Percentiles rank a stretch among this genome's conserved stretches.
phyloP scores from a whole-genome alignment of 495 filamentous ascomycete species.

The Aspergillus leporis region DNA sequence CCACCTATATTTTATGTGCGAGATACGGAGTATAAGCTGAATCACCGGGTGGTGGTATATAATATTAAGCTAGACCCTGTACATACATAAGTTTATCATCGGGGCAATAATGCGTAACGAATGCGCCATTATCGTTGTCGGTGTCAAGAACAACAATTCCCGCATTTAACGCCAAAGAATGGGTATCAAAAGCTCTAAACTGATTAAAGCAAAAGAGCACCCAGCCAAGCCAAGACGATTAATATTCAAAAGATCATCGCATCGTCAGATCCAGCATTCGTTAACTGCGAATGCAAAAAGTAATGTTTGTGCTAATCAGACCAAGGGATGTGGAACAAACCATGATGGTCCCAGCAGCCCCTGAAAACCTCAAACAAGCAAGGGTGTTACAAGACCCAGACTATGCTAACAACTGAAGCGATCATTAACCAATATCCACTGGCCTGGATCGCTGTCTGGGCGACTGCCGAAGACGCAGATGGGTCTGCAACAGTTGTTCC shows the following conservation, averaged over 20 bases:
- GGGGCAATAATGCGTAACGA: neutral
- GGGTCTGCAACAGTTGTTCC: conserved; percentile 68
- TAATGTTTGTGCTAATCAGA: neutral
- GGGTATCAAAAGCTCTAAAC: neutral
- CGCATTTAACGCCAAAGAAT: neutral
- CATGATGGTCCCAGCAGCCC: conserved; percentile 1
- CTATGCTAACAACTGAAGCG: conserved; percentile 50
- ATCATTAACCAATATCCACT: conserved; percentile 65
- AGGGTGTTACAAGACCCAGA: conserved; percentile 42
- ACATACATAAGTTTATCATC: neutral
- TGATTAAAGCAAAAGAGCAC: neutral
- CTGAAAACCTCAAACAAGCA: too few species aligned
- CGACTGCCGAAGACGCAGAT: conserved; percentile 25
- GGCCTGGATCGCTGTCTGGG: conserved; percentile 39
- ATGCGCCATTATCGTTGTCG: neutral
- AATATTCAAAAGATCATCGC: neutral
- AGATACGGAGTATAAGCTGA: too few species aligned
- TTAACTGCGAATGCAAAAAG: too few species aligned
- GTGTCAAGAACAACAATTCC: neutral
- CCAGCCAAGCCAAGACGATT: neutral
- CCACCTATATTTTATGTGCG: too few species aligned
- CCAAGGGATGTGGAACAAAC: neutral
- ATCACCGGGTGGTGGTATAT: too few species aligned
- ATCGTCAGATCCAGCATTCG: neutral
- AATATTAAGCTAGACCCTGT: too few species aligned